phyloP scores from a whole-genome alignment of 805 yeast genomes.

The Debaryomyces castellii region DNA sequence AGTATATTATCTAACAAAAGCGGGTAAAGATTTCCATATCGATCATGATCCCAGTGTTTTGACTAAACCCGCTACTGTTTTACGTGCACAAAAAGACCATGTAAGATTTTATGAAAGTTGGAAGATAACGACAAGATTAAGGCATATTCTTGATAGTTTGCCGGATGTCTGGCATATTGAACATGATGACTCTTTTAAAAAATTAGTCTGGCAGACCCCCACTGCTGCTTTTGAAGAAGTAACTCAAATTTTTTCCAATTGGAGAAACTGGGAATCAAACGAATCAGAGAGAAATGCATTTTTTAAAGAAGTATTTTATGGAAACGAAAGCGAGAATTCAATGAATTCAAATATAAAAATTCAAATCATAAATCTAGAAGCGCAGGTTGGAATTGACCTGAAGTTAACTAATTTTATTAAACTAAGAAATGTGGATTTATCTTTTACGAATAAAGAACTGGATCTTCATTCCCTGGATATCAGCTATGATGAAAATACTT shows the following conservation, averaged over 20 bases:
- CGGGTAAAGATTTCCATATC: conserved; percentile 44
- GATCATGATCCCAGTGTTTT: conserved; percentile 86
- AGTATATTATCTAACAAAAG: conserved; percentile 40
- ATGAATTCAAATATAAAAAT: neutral
- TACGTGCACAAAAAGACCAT: conserved; percentile 70
- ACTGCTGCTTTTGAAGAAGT: conserved; percentile 54
- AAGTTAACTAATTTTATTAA: neutral
- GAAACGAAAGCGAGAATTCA: neutral
- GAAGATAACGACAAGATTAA: conserved; percentile 76
- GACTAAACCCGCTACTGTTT: conserved; percentile 82
- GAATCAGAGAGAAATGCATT: conserved; percentile 17
- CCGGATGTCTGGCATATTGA: conserved; percentile 52
- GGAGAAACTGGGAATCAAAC: conserved; percentile 93
- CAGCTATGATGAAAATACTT: neutral
- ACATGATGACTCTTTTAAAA: conserved; percentile 28
- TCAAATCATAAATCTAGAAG: neutral
- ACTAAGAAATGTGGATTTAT: neutral
- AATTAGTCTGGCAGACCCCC: conserved; percentile 45
- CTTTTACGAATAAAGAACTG: neutral
- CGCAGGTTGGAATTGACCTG: neutral
- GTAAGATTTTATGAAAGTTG: conserved; percentile 81
- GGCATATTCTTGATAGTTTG: conserved; percentile 65
- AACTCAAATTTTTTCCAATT: conserved; percentile 58
- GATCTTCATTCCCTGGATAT: neutral
- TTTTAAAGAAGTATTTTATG: conserved; percentile 14